Conservation (phyloP, 2,329 filamentous ascomycete species). For the Pseudogymnoascus sp. region DNA sequence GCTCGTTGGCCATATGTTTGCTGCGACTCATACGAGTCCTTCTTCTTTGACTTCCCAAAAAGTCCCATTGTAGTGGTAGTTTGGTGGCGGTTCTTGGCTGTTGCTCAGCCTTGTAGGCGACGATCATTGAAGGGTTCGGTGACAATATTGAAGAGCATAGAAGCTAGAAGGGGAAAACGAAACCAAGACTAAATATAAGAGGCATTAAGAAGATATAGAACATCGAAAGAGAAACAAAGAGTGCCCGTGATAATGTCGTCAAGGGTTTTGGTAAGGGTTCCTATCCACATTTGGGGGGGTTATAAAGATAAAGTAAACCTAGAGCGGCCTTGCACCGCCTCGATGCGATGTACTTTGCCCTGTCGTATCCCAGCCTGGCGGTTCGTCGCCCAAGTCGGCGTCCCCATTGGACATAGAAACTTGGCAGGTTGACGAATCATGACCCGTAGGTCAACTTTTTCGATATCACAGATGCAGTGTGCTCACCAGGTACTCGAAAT, state of each 20-base stretch:
- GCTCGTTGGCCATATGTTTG: neutral
- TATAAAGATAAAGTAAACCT: conserved; percentile 4
- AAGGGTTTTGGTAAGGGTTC: conserved; percentile 2
- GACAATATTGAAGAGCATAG: neutral
- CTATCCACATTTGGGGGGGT: neutral
- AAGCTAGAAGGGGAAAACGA: neutral
- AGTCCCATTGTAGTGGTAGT: conserved; percentile 8
- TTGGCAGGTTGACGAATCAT: neutral
- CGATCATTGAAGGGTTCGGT: neutral
- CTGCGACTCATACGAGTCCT: conserved; percentile 3
- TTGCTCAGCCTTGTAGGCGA: conserved; percentile 7
- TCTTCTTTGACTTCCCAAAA: conserved; percentile 1
- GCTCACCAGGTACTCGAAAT: neutral
- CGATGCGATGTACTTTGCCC: neutral
- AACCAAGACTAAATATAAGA: conserved; percentile 2
- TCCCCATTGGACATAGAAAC: neutral
- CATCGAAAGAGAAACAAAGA: neutral
- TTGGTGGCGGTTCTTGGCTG: conserved; percentile 7
- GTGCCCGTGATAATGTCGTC: conserved; percentile 4
- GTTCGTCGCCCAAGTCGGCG: neutral
- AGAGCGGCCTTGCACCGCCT: conserved; percentile 3
- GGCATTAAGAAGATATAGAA: neutral
- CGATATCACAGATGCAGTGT: neutral
- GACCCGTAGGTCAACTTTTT: neutral
- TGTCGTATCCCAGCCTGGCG: neutral